These are phyloP conservation scores for Sugiyamaella marilandica DNA, from an alignment of 805 yeast species.

Conservation along the genomic window DNA sequence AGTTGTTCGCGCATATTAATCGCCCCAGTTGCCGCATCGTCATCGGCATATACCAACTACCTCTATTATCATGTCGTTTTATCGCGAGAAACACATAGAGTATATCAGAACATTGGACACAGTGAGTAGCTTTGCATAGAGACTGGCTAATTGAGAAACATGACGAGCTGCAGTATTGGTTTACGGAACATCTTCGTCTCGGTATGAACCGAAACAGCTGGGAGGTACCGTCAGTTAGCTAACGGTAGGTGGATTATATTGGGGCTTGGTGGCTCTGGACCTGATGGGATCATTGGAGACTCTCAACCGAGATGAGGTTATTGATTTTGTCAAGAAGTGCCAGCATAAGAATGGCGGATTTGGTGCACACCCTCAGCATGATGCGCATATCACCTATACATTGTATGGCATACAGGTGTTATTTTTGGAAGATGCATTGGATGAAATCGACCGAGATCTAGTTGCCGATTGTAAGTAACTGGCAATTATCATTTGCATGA, in stretches of 20 bases:
- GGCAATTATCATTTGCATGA: conserved; percentile 27
- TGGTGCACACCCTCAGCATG: conserved; percentile 86
- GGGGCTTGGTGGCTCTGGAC: conserved; percentile 84
- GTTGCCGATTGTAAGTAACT: conserved; percentile 38
- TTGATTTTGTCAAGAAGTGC: conserved; percentile 67
- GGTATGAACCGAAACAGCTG: conserved; percentile 30
- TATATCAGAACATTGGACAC: conserved; percentile 53
- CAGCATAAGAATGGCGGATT: conserved; percentile 58
- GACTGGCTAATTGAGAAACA: conserved; percentile 32
- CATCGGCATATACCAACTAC: background rate
- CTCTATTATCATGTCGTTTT: conserved; percentile 18
- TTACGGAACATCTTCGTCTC: conserved; percentile 82
- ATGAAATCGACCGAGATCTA: conserved; percentile 33
- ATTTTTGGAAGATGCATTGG: conserved; percentile 58
- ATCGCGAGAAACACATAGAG: conserved; percentile 50
- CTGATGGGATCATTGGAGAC: conserved; percentile 52
- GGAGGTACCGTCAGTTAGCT: background rate
- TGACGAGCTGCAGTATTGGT: conserved; percentile 73
- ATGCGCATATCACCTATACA: conserved; percentile 80
- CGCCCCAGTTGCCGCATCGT: background rate
- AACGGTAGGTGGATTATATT: conserved; percentile 66
- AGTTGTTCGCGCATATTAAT: background rate
- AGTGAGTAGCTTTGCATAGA: conserved; percentile 17
- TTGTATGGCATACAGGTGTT: conserved; percentile 82
- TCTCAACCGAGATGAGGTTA: conserved; percentile 56